These are phyloP conservation scores for Diutina ranongensis DNA, from an alignment of 1,139 yeast species.

Conservation along the genomic window DNA sequence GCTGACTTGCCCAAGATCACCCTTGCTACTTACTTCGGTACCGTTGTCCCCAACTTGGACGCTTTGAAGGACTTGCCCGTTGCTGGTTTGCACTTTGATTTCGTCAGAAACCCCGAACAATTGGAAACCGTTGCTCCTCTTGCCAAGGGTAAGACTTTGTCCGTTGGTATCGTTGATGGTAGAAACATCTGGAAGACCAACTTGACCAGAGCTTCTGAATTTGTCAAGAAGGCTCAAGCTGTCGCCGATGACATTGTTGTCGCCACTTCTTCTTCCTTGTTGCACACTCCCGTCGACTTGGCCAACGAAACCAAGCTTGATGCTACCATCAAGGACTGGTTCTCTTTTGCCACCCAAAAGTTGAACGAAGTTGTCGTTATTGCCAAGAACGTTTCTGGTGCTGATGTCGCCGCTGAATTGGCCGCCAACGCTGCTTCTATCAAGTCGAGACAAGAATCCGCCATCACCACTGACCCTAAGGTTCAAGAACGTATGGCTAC, in stretches of 20 bases:
- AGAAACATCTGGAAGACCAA: slow-evolving; percentile 99
- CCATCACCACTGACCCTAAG: slow-evolving; percentile 81
- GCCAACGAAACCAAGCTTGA: slow-evolving; percentile 83
- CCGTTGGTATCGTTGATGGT: slow-evolving; percentile 97
- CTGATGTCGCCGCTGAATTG: slow-evolving; percentile 54
- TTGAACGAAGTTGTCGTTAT: slow-evolving; percentile 80
- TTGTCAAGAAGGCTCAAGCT: slow-evolving; percentile 72
- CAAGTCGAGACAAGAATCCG: slow-evolving; percentile 76
- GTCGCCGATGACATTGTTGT: slow-evolving; percentile 80
- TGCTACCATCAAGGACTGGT: slow-evolving; percentile 91
- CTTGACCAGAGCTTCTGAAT: slow-evolving; percentile 71
- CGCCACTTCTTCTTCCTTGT: slow-evolving; percentile 91
- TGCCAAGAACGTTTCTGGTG: slow-evolving; percentile 81
- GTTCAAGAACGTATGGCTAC: slow-evolving; percentile 83
- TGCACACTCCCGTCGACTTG: slow-evolving; percentile 98
- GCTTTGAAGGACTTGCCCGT: slow-evolving; percentile 88
- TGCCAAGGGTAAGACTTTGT: slow-evolving; percentile 52
- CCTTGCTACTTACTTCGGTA: slow-evolving; percentile 93
- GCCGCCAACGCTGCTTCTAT: slow-evolving; percentile 82
- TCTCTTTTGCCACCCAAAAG: slow-evolving; percentile 97
- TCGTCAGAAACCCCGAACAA: slow-evolving; percentile 94
- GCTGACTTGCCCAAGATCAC: slow-evolving; percentile 66
- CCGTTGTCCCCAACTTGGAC: slow-evolving; percentile 89
- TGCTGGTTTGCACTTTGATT: slow-evolving; percentile 93
- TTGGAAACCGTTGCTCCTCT: slow-evolving; percentile 72